Evolutionary conservation across 305 asterid species (phyloP).

Genomic region (Galium porrigens): DNA sequence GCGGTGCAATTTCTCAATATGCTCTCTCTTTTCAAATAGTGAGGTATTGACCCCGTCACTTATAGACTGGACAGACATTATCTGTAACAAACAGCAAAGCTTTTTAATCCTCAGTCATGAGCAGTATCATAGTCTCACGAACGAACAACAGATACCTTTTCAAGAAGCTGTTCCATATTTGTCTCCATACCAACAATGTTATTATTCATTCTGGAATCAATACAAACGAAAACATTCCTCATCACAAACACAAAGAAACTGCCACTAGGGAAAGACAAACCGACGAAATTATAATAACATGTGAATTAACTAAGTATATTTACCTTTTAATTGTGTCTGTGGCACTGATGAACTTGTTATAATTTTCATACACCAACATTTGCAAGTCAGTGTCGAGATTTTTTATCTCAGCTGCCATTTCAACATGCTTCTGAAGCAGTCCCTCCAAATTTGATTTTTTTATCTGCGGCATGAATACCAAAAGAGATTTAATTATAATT

Average conservation of each 20-base stretch:
- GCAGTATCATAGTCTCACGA: conserved; percentile 14
- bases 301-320: not conserved
- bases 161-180: conserved; percentile 93
- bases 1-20: conserved; percentile 83
- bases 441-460: conserved; percentile 90
- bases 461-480: conserved; percentile 29
- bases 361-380: conserved; percentile 93
- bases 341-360: conserved; percentile 93
- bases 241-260: conserved; percentile 4
- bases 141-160: conserved; percentile 56
- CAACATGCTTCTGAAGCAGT: conserved; percentile 86
- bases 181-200: conserved; percentile 92
- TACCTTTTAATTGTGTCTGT: conserved; percentile 91
- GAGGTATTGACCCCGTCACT: conserved; percentile 92
- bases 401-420: conserved; percentile 96
- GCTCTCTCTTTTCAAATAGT: conserved; percentile 84
- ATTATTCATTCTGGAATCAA: conserved; percentile 66
- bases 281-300: not conserved
- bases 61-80: conserved; percentile 79
- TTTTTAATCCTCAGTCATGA: conserved; percentile 9
- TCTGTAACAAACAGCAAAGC: conserved; percentile 34
- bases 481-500: not conserved
- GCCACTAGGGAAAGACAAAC: not conserved
- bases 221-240: conserved; percentile 1
- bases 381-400: conserved; percentile 96